These are phyloP conservation scores for Alternaria postmessia DNA, from an alignment of 2,329 filamentous ascomycete genomes.

Conservation along the genomic window DNA sequence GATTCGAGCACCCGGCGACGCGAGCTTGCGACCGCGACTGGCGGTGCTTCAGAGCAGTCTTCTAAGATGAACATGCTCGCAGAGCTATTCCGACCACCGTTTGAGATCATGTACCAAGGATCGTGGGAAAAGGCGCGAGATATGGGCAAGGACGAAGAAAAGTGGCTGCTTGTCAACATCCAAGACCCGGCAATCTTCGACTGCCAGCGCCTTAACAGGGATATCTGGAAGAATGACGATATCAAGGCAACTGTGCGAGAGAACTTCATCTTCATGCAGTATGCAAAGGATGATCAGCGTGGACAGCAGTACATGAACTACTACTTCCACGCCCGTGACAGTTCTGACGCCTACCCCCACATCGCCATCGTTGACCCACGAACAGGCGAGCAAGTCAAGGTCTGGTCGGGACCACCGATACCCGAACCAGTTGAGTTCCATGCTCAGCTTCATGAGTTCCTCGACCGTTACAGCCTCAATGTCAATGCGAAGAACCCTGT, in stretches of 20 bases:
- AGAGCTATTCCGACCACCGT: conserved; percentile 90
- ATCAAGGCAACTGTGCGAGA: conserved; percentile 84
- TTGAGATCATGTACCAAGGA: conserved; percentile 82
- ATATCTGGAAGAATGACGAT: conserved; percentile 89
- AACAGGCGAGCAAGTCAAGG: conserved; percentile 96
- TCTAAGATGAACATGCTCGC: conserved; percentile 81
- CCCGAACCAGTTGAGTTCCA: conserved; percentile 81
- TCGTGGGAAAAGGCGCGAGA: conserved; percentile 86
- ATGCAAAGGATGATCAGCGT: conserved; percentile 81
- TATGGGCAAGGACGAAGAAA: conserved; percentile 84
- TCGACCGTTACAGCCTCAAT: conserved; percentile 94
- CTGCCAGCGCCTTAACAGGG: conserved; percentile 91
- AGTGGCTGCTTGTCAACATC: conserved; percentile 95
- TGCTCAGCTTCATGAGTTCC: conserved; percentile 90
- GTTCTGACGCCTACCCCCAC: conserved; percentile 90
- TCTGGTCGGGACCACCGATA: conserved; percentile 87
- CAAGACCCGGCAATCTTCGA: conserved; percentile 94
- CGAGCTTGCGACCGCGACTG: conserved; percentile 67
- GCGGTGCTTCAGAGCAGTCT: conserved; percentile 70
- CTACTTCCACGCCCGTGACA: conserved; percentile 83
- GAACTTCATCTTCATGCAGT: conserved; percentile 96
- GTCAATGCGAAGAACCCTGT: conserved; percentile 92
- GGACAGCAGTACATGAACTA: conserved; percentile 86
- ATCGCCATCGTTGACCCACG: conserved; percentile 95
- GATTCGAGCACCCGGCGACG: conserved; percentile 59